Evolutionary conservation across 345 rosid genomes (phyloP), one percentile per base, ranked within the genome.

Genomic region (Cochlearia excelsa): DNA sequence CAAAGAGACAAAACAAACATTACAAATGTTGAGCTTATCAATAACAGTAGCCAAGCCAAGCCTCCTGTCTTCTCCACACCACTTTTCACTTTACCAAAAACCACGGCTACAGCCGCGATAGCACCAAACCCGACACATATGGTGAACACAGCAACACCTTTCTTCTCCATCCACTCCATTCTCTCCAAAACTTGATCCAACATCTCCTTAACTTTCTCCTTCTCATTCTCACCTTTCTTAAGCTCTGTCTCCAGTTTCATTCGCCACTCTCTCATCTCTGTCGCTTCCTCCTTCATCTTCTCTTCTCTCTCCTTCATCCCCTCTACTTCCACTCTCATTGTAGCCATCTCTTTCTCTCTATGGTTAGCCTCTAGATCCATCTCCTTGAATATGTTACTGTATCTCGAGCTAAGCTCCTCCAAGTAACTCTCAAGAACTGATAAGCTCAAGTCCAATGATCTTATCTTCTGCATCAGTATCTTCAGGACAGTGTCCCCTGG

Each of bases 401-500:
- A 90, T 67, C 80, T 87, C 37, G 81, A 69, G 78, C 78, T 90
- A 66, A 94, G 54, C 54, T 87, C 95, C 72, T 90, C 99, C 35
- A 94, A 62, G 73, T 94, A 90, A 27, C 85, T 81, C 76, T 90
- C 99, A 63, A 94, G 65, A 26, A 87, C 87, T 11, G 95, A 85
- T 46, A 94, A 72, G 75, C 78, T 90, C 42, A 85, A 49, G 77
- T 94, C 99, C 55, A 94, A 48, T 2, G 95, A 87, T 59, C 79
- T 82, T 41, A 87, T 85, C 83, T 94, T 94, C 75, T 94, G 95
- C 97, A 87, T 85, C 58, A 94, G 71, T 74, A 90, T 78, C 78
- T 90, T 90, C 30, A 90, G 83, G 67, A 85, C 97, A 33, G 87
- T 79, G 66, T 94, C 99, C n/a, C 95, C 95, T 54, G 90, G 92